These are phyloP conservation scores for Puya raimondii DNA, from an alignment of 176 grass and related monocot species.

Conservation along the genomic window DNA sequence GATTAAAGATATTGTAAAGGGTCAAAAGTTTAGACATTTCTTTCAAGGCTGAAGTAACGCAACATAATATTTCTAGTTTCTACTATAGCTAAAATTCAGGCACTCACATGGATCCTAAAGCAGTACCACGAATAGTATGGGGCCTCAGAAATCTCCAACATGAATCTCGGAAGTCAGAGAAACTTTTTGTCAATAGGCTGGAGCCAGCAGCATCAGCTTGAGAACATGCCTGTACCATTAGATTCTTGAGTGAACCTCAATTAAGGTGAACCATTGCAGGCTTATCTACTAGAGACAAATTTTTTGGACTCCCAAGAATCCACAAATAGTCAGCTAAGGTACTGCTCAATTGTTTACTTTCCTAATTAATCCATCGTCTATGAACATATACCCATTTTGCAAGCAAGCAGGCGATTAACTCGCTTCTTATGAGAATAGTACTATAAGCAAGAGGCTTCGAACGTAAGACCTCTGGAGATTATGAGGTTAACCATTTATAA, in stretches of 20 bases:
- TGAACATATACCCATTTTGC: too few relatives aligned
- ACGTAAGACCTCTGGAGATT: too few relatives aligned
- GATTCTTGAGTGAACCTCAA: not conserved
- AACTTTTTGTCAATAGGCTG: conserved; percentile 32
- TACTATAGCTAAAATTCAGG: conserved; percentile 1
- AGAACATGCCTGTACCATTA: conserved; percentile 39
- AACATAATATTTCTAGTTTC: not conserved
- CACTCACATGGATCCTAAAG: conserved; percentile 76
- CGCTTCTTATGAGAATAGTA: too few relatives aligned
- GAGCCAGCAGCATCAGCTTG: conserved; percentile 46
- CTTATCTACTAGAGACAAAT: not conserved
- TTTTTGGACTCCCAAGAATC: too few relatives aligned
- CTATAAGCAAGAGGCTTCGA: too few relatives aligned
- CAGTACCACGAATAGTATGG: conserved; percentile 92
- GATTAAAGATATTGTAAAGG: not conserved
- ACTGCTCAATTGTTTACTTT: too few relatives aligned
- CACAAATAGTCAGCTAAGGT: too few relatives aligned
- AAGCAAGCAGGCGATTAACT: too few relatives aligned
- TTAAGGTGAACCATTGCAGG: not conserved
- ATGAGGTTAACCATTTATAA: too few relatives aligned
- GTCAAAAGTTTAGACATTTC: not conserved
- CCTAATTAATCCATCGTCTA: too few relatives aligned
- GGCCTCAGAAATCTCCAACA: conserved; percentile 96
- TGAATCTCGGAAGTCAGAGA: conserved; percentile 58
- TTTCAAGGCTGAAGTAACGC: conserved; percentile 10